phyloP scores from a whole-genome alignment of 176 grass and related monocot genomes.

The Oryza punctata region DNA sequence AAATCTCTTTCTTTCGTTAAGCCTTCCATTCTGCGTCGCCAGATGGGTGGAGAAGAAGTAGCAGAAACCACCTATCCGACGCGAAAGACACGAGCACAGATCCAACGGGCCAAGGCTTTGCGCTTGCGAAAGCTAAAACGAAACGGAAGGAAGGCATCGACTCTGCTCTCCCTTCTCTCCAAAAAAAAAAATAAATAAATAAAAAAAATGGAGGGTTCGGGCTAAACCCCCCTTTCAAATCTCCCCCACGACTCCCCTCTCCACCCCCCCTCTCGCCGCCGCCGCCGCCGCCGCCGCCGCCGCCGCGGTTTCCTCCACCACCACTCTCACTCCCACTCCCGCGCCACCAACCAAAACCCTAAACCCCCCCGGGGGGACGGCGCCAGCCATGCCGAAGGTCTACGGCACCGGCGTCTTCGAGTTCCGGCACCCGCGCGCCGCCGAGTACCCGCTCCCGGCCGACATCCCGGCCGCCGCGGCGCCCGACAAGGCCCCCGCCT shows the following conservation, averaged over 20 bases:
- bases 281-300: not conserved
- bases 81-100: not conserved
- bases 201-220: constrained; percentile 34
- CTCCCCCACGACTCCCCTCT: not conserved
- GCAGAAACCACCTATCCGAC: no score
- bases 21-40: no score
- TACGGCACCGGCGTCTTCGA: constrained; percentile 88
- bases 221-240: constrained; percentile 23
- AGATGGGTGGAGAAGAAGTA: no score
- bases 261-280: not conserved
- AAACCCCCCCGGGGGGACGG: not conserved
- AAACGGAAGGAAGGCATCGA: not conserved
- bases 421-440: constrained; percentile 89
- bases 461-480: not conserved
- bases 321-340: not conserved
- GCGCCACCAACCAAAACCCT: not conserved
- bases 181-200: constrained; percentile 14
- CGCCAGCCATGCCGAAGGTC: constrained; percentile 82
- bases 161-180: not conserved
- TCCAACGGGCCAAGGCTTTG: not conserved
- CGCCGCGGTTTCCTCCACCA: not conserved
- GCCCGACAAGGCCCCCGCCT: constrained; percentile 44
- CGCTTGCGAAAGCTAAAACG: not conserved
- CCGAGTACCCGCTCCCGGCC: constrained; percentile 72
- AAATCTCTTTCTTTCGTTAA: no score